Percentiles rank a stretch among this genome's conserved stretches.
These are phyloP conservation scores for Saccharomyces hybrid DNA, from an alignment of 1,139 yeast species.

Conservation along the genomic window DNA sequence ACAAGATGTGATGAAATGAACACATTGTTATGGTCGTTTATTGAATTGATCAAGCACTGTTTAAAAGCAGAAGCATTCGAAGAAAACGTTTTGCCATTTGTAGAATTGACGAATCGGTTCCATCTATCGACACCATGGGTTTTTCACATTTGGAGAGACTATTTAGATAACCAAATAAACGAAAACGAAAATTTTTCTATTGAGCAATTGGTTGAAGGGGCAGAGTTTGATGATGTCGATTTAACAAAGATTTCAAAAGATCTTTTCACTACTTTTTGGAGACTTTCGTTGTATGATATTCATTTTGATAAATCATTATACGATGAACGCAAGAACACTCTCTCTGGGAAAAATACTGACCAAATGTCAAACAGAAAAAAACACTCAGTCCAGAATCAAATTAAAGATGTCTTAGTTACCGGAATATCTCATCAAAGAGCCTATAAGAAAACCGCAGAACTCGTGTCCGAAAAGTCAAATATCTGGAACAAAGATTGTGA, in stretches of 20 bases:
- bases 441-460: conserved; percentile 28
- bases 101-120: conserved; percentile 42
- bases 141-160: conserved; percentile 70
- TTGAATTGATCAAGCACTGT: conserved; percentile 52
- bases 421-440: conserved; percentile 30
- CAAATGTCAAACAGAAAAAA: conserved; percentile 15
- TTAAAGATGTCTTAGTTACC: conserved; percentile 28
- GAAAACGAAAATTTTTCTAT: conserved; percentile 20
- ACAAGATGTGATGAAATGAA: conserved; percentile 65
- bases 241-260: conserved; percentile 38
- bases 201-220: conserved; percentile 15
- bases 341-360: conserved; percentile 33
- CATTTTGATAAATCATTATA: conserved; percentile 49
- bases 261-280: conserved; percentile 66
- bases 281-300: conserved; percentile 64
- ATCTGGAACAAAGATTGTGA: conserved; percentile 17
- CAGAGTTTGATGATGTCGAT: conserved; percentile 28
- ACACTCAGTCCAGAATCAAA: conserved; percentile 16
- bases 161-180: conserved; percentile 15
- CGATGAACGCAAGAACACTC: conserved; percentile 38
- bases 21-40: conserved; percentile 56
- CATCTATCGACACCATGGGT: conserved; percentile 60
- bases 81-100: conserved; percentile 39
- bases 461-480: conserved; percentile 31
- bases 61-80: conserved; percentile 36